Evolutionary conservation across 192 early-diverging fungal species (phyloP).

Genomic region (Coemansia furcata): DNA sequence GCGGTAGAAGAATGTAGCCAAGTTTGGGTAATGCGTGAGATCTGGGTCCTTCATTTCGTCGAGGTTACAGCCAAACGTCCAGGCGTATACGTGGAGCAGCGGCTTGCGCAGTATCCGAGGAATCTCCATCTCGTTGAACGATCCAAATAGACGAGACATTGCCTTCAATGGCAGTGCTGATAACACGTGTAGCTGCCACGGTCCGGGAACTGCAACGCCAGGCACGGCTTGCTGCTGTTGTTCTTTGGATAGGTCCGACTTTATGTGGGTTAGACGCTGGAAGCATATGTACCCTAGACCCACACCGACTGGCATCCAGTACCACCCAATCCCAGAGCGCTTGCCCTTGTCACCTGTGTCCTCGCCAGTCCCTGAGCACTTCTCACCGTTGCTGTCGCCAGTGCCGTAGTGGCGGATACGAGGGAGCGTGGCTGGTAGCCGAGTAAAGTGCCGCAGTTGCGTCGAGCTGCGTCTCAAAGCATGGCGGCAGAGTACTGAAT

Average conservation of each 20-base stretch:
- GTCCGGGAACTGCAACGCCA: constrained; percentile 62
- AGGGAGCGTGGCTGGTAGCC: background rate
- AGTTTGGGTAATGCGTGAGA: constrained; percentile 75
- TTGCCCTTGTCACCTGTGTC: background rate
- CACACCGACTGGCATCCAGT: constrained; percentile 70
- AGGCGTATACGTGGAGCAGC: constrained; percentile 76
- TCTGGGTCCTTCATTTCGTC: constrained; percentile 90
- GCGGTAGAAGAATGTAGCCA: constrained; percentile 93
- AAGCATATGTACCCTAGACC: constrained; percentile 72
- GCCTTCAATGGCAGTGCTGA: constrained; percentile 84
- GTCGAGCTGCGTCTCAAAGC: background rate
- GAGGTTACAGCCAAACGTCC: constrained; percentile 86
- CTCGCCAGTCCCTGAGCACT: background rate
- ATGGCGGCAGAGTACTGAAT: background rate
- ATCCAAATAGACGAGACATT: constrained; percentile 90
- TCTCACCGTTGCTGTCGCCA: background rate
- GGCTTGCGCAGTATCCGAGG: constrained; percentile 73
- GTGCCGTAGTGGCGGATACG: constrained; percentile 19
- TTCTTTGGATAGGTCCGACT: constrained; percentile 34
- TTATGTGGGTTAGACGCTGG: constrained; percentile 63
- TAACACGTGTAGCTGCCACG: constrained; percentile 89
- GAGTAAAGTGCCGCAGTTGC: background rate
- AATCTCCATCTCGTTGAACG: constrained; percentile 81
- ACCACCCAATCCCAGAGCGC: constrained; percentile 55
- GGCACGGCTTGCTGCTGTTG: constrained; percentile 2